Evolutionary conservation across 2,329 filamentous ascomycete genomes (phyloP).

Genomic region (Epichloe festucae): DNA sequence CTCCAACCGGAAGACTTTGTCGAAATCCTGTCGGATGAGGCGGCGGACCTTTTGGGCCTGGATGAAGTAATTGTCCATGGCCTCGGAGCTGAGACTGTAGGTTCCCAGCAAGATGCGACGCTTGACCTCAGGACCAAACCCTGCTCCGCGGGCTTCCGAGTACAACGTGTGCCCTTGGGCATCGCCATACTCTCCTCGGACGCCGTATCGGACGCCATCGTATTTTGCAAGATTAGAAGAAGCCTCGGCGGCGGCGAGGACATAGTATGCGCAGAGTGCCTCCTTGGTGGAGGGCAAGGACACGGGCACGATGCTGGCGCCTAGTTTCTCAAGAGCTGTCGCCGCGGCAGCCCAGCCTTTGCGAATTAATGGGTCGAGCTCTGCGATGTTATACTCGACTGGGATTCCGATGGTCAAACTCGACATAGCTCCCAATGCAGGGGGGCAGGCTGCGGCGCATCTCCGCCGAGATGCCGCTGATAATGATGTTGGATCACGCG

Average conservation of each 20-base stretch:
- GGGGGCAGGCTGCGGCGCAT: constrained; percentile 21
- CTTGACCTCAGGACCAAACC: constrained; percentile 76
- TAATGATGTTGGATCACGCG: constrained; percentile 63
- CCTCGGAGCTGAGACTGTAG: constrained; percentile 78
- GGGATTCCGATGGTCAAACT: constrained; percentile 42
- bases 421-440: constrained; percentile 14
- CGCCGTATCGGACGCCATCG: constrained; percentile 88
- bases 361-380: constrained; percentile 59
- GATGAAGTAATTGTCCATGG: constrained; percentile 93
- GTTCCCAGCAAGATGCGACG: constrained; percentile 79
- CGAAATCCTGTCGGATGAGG: constrained; percentile 76
- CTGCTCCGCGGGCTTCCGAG: constrained; percentile 56
- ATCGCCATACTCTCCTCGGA: constrained; percentile 36
- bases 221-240: constrained; percentile 95
- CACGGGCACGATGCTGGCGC: constrained; percentile 61
- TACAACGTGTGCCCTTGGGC: constrained; percentile 56
- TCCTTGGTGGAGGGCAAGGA: constrained; percentile 73
- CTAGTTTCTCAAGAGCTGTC: constrained; percentile 43
- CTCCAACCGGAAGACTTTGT: constrained; percentile 55
- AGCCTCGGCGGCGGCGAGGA: constrained; percentile 88
- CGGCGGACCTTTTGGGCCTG: constrained; percentile 81
- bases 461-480: constrained; percentile 38
- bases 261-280: constrained; percentile 86
- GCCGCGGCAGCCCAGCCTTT: constrained; percentile 56
- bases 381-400: constrained; percentile 76